Evolutionary conservation across 2,329 filamentous ascomycete species (phyloP), one percentile per base, ranked within the genome.

Genomic region (Fonsecaea multimorphosa): DNA sequence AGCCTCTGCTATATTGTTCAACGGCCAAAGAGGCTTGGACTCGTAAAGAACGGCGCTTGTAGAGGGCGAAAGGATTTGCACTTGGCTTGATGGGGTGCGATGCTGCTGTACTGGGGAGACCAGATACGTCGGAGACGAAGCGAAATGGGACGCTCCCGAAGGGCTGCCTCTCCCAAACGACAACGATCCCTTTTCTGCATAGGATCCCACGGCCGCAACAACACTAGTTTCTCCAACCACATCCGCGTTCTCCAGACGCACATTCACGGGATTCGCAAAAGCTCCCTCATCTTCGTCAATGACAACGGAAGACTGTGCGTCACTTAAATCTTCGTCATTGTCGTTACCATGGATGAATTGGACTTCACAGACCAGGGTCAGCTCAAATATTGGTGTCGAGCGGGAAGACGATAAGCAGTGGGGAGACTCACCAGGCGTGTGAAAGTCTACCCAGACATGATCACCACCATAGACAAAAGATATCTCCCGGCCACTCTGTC

Each of bases 401-500:
- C 27, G 3, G 14, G 3, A 16, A 32, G 16, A 54, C 27, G 51
- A 54, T 4, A 34, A 49, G 8, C 22, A 49, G 22, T n/a, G n/a
- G 2, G n/a, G 27, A n/a, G 9, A n/a, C 51, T 54, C 51, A 54
- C 51, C 51, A 2, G 51, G 51, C 16, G 51, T 54, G 27, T n/a
- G 51, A 9, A 54, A 54, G 31, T 54, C 51, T 9, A 54, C 51
- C 51, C 51, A 54, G 11, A 54, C 19, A 54, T 54, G 51, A 54
- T 54, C 51, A 31, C 27, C 14, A 8, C 51, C 51, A n/a, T 54
- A 54, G 27, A 31, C 51, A 34, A 54, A 54, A n/a, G 27, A 34
- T 31, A 54, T 54, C 51, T 54, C 51, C 51, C 31, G 12, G 14
- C 51, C 24, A 34, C 51, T n/a, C 31, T 54, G 51, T 12, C 31